These are phyloP conservation scores for Pyrus hybrid DNA, from an alignment of 331 rosid species.

Conservation along the genomic window DNA sequence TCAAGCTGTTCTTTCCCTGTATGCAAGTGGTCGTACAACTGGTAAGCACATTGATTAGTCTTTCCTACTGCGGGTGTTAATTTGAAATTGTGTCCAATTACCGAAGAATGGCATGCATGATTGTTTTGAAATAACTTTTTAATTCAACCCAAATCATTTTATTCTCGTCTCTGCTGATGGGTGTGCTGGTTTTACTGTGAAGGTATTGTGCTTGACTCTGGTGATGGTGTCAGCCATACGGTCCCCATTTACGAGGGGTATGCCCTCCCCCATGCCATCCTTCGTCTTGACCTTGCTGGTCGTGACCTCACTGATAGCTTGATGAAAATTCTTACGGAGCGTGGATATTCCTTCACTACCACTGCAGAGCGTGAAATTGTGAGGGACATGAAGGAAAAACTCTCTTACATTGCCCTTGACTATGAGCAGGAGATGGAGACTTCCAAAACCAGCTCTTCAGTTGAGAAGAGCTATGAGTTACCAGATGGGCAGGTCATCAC, in stretches of 20 bases:
- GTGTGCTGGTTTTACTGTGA: slow-evolving; percentile 5
- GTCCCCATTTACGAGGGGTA: slow-evolving; percentile 97
- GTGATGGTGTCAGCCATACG: slow-evolving; percentile 99
- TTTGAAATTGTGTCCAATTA: not conserved
- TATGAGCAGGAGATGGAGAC: slow-evolving; percentile 87
- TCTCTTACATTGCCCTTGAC: slow-evolving; percentile 86
- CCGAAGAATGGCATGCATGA: not conserved
- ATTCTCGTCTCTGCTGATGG: not conserved
- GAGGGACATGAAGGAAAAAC: slow-evolving; percentile 93
- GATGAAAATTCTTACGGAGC: slow-evolving; percentile 96
- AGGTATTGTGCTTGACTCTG: slow-evolving; percentile 98
- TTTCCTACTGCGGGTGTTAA: slow-evolving; percentile 6
- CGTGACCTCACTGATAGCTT: slow-evolving; percentile 92
- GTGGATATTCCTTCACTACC: slow-evolving; percentile 94
- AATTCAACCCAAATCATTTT: not conserved
- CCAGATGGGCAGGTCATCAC: slow-evolving; percentile 98
- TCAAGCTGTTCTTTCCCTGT: slow-evolving; percentile 95
- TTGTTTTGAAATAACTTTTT: not conserved
- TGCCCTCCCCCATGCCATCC: slow-evolving; percentile 99
- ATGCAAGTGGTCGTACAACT: slow-evolving; percentile 99
- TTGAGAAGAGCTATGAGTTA: slow-evolving; percentile 95
- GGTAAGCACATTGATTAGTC: slow-evolving; percentile 41
- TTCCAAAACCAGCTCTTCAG: slow-evolving; percentile 82
- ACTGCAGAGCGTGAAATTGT: slow-evolving; percentile 99
- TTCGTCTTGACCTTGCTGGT: slow-evolving; percentile 95